These are phyloP conservation scores for Chondrostereum purpureum DNA, from an alignment of 1,284 basidiomycete genomes.

Conservation along the genomic window DNA sequence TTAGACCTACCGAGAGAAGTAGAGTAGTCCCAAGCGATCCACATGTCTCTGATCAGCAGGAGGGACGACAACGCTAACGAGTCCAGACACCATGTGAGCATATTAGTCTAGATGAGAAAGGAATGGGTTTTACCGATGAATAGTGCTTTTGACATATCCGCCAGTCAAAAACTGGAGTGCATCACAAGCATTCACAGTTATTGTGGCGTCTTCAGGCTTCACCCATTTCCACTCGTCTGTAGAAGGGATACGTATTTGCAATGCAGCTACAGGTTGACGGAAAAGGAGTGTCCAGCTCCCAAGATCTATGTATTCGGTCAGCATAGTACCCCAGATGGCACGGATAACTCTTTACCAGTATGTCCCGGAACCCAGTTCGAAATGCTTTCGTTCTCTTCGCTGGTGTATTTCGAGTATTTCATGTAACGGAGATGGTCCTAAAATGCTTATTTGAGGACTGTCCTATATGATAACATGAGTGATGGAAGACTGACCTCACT, in stretches of 20 bases:
- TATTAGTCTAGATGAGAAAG: background rate
- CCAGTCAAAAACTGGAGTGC: slow-evolving; percentile 44
- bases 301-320: slow-evolving; percentile 29
- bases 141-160: slow-evolving; percentile 45
- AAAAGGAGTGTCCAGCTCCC: slow-evolving; percentile 37
- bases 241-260: slow-evolving; percentile 32
- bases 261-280: slow-evolving; percentile 41
- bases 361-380: slow-evolving; percentile 39
- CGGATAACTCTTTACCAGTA: too few relatives aligned
- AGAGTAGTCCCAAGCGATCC: slow-evolving; percentile 45
- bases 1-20: slow-evolving; percentile 38
- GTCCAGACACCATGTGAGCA: background rate
- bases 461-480: too few relatives aligned
- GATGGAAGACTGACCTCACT: slow-evolving; percentile 27
- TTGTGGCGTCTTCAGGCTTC: slow-evolving; percentile 38
- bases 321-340: too few relatives aligned
- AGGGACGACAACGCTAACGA: slow-evolving; percentile 35
- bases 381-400: slow-evolving; percentile 36
- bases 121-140: slow-evolving; percentile 31
- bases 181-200: slow-evolving; percentile 49
- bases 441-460: too few relatives aligned
- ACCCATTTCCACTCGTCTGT: slow-evolving; percentile 41
- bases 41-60: slow-evolving; percentile 47
- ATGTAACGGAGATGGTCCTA: slow-evolving; percentile 48
- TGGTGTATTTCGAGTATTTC: slow-evolving; percentile 43